phyloP scores from a whole-genome alignment of 352 stramenopile species.

The Phytophthora pistaciae region DNA sequence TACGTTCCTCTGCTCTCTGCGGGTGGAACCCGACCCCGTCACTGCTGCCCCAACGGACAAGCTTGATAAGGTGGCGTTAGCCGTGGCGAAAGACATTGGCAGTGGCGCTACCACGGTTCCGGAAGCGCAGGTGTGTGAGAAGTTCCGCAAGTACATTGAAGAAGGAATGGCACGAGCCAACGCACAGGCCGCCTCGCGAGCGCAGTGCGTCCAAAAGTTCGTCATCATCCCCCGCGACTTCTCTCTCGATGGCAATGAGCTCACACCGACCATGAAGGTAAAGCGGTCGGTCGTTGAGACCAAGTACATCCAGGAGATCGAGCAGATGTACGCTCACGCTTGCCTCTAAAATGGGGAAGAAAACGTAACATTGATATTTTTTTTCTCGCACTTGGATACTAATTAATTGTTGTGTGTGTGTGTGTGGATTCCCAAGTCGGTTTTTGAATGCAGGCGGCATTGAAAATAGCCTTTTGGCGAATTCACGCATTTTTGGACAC shows the following conservation, averaged over 20 bases:
- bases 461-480: constrained; percentile 28
- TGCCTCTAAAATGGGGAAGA: constrained; percentile 13
- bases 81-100: constrained; percentile 67
- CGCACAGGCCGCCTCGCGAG: constrained; percentile 53
- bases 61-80: constrained; percentile 78
- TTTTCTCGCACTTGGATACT: neutral
- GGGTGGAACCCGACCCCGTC: constrained; percentile 67
- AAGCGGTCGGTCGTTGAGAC: constrained; percentile 90
- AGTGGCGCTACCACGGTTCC: constrained; percentile 77
- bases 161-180: constrained; percentile 75
- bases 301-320: constrained; percentile 90
- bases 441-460: constrained; percentile 15
- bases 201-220: constrained; percentile 85
- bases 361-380: neutral
- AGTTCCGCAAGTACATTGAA: constrained; percentile 83
- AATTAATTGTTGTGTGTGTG: neutral
- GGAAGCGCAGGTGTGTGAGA: constrained; percentile 73
- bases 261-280: constrained; percentile 96
- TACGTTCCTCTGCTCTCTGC: constrained; percentile 87
- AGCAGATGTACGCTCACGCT: constrained; percentile 76
- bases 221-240: constrained; percentile 84
- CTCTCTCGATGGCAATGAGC: constrained; percentile 85
- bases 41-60: constrained; percentile 64
- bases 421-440: constrained; percentile 1
- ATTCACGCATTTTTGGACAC: constrained; percentile 20